Evolutionary conservation across 768 basidiomycete species (phyloP), one percentile per base, ranked within the genome.

Genomic region (Peribolospora baueri): DNA sequence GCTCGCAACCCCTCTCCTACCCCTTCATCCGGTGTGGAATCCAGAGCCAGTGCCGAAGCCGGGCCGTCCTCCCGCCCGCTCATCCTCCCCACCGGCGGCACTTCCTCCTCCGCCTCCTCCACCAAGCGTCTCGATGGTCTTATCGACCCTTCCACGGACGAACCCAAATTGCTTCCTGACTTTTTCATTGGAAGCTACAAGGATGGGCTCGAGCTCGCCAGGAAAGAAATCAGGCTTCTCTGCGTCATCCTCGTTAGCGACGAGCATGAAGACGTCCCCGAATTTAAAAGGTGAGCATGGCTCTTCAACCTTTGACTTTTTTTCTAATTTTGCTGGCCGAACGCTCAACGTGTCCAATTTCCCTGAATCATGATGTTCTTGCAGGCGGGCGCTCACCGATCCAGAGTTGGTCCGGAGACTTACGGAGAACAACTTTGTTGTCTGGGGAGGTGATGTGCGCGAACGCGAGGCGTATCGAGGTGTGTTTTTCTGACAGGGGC

Each of bases 361-460:
- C 52, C 47, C 13, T 14, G 42, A 38, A 10, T 51, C 37, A 25
- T 36, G n/a, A n/a, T 51, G 13, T 6, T 11, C 7, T 5, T 58
- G 3, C 56, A 85, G 83, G 57, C 72, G 74, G 4, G 85, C 85
- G 0, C 71, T 97, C 13, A 80, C 81, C 0, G 79, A 91, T 62
- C 68, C 78, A 2, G 69, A 72, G 7, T 73, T 95, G 66, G 76
- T 3, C 70, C 93, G 36, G 54, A 46, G 39, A 42, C 53, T 43
- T 54, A 61, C 53, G 40, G 73, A 75, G 51, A 78, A 81, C 42
- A 81, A 87, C 65, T n/a, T 87, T 13, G 38, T 63, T 5, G 77
- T 86, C 6, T 98, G 90, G 91, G 91, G 82, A 3, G 90, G 85
- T 11, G 90, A 95, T 64, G 77, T 93, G 6, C 73, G 80, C 42